Evolutionary conservation across 768 basidiomycete species (phyloP), one percentile per base, ranked within the genome.

Genomic region (Coprinopsis marcescibilis): DNA sequence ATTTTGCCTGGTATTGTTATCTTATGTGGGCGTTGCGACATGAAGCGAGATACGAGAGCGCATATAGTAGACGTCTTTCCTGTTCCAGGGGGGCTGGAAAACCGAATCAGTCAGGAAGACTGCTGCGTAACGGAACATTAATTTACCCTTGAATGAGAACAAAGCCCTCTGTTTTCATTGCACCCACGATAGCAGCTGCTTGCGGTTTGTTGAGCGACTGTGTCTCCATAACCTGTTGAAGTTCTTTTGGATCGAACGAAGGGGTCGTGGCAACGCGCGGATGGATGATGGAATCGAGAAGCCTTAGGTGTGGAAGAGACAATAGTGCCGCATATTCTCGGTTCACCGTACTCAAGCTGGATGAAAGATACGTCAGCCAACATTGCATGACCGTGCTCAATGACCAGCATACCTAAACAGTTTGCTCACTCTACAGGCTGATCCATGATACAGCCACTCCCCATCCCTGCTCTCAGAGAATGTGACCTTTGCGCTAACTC

Each of bases 61-160:
- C 91, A 91, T 52, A 99, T 98, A 1, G 96, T 99, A 17, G 90
- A 95, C 7, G 96, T 99, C 68, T 99, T 99, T 11, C 96, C 96
- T 0, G 96, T 99, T 45, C 96, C 96, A 1, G 96, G 96, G 27
- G 96, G 96, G 19, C 95, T 94, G 52, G 21, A 44, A n/a, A 32
- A 45, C n/a, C n/a, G 49, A 15, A 52, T 15, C 25, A 34, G 37
- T 8, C 34, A n/a, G 10, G 32, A 30, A 14, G 15, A 30, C n/a
- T 33, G 23, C 11, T 15, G 7, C 25, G 32, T 15, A 14, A 25
- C n/a, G n/a, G n/a, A n/a, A 13, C 15, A 26, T 46, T 30, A 25
- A 53, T 72, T 45, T 59, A 94, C 95, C 96, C 96, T 76, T 99
- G 96, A 46, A 99, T 93, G 24, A 99, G 71, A 0, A 81, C 78